A percentile compares a stretch with the other conserved stretches of the same genome.
Evolutionary conservation across 805 yeast species (phyloP).

Genomic region (Scheffersomyces ergatensis): DNA sequence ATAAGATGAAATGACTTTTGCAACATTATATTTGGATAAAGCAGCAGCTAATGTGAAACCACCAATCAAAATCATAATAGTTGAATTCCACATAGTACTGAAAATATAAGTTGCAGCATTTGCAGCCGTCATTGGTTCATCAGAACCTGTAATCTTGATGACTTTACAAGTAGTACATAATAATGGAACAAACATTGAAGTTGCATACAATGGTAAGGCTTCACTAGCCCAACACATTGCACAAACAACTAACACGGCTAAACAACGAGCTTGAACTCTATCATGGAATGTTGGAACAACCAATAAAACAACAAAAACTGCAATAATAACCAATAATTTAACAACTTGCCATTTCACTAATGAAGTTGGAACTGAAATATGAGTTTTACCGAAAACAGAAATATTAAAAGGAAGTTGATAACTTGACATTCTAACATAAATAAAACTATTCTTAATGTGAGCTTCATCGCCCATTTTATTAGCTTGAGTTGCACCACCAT

Average conservation of each 20-base stretch:
- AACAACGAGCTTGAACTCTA: constrained; percentile 65
- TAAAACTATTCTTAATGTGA: constrained; percentile 10
- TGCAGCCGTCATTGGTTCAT: constrained; percentile 53
- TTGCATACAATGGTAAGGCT: constrained; percentile 49
- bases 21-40: constrained; percentile 84
- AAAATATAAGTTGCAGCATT: constrained; percentile 79
- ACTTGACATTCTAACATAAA: constrained; percentile 17
- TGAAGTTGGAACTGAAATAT: constrained; percentile 42
- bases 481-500: constrained; percentile 10
- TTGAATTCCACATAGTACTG: constrained; percentile 92
- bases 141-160: constrained; percentile 42
- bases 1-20: constrained; percentile 79
- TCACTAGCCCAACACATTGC: constrained; percentile 54
- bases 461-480: constrained; percentile 27
- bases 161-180: constrained; percentile 45
- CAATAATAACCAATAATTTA: constrained; percentile 47
- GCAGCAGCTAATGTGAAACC: constrained; percentile 97
- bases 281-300: constrained; percentile 60
- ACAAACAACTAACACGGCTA: constrained; percentile 61
- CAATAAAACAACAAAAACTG: constrained; percentile 52
- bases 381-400: constrained; percentile 10
- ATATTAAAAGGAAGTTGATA: constrained; percentile 18
- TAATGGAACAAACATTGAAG: constrained; percentile 48
- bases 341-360: constrained; percentile 46
- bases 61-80: constrained; percentile 83